phyloP scores from a whole-genome alignment of 306 rosid genomes.

The Macrotyloma uniflorum region DNA sequence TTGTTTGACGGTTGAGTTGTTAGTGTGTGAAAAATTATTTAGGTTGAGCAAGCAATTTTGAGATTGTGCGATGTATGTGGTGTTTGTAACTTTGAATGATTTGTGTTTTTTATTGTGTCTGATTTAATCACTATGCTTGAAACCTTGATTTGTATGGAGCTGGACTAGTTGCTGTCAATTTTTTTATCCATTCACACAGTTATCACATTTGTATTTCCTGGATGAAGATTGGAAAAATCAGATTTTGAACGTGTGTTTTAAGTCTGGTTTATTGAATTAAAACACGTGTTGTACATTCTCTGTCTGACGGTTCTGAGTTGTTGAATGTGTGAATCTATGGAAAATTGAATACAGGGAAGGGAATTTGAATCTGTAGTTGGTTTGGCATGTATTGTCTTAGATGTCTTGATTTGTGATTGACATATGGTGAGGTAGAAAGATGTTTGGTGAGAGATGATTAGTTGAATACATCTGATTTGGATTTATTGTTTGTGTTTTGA shows the following conservation, averaged over 20 bases:
- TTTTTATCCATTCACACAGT: background rate
- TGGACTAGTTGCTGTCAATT: background rate
- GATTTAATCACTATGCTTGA: slow-evolving; percentile 16
- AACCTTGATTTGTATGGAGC: slow-evolving; percentile 16
- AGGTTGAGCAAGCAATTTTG: background rate
- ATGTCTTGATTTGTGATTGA: background rate
- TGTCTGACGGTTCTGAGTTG: background rate
- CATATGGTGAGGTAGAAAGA: background rate
- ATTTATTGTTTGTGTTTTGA: slow-evolving; percentile 2
- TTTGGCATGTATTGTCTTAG: background rate
- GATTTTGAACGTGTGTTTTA: background rate
- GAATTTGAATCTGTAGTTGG: background rate
- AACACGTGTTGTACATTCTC: background rate
- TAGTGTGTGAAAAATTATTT: background rate
- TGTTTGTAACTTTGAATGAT: slow-evolving; percentile 16
- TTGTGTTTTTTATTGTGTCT: slow-evolving; percentile 8
- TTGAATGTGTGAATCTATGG: background rate
- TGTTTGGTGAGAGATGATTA: slow-evolving; percentile 16
- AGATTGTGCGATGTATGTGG: background rate
- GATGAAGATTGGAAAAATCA: background rate
- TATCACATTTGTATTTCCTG: background rate
- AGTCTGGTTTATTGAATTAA: background rate
- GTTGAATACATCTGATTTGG: slow-evolving; percentile 1
- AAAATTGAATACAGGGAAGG: background rate
- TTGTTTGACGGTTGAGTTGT: background rate